Base-by-base conservation (phyloP, 495 filamentous ascomycete genomes). In the Penicillium mononematosum region DNA sequence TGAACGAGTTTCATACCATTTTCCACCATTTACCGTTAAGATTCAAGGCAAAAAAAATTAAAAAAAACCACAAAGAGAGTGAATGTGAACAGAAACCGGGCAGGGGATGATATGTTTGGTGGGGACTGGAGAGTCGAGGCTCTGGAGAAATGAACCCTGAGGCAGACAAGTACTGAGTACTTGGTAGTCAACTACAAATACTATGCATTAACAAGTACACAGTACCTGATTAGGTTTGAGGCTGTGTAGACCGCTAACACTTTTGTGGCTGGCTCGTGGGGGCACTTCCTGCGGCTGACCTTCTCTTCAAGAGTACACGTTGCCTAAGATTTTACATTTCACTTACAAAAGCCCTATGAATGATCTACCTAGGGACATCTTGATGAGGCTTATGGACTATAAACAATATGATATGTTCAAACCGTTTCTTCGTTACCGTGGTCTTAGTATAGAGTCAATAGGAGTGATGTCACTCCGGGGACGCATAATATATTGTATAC, bases 171-270 rank as follows among this genome's bases (percentile, higher is more conserved):
- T 64, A 55, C 17, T 11, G 1, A 19, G 34, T 62, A 69, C 66
- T 38, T 63, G 0, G 4, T 19, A 53, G 51, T n/a, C 0, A 0
- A 29, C 3, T 14, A 12, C 2, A 8, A 3, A 2, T 34, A 45
- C 25, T 1, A 25, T 39, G 5, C 1, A 53, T 42, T 53, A 31
- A 7, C 5, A 43, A 39, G 60, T 60, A 63, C 16, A 32, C 2
- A 14, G 11, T 61, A 68, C 68, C 44, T 61, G 6, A 17, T 45
- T 47, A 58, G 48, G 53, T 68, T 60, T 65, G 70, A 71, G 71
- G 71, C 71, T 72, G 68, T 74, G 71, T 70, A 70, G 59, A 63
- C 60, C 56, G 45, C 64, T 61, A 66, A 61, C 50, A 53, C 53
- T 25, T 25, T 56, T 62, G 69, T 68, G 70, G 70, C 68, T 66